A percentile compares a stretch with the other conserved stretches of the same genome.
Evolutionary conservation across 2,329 filamentous ascomycete genomes (phyloP).

Genomic region (Atkinsonella hypoxylon): DNA sequence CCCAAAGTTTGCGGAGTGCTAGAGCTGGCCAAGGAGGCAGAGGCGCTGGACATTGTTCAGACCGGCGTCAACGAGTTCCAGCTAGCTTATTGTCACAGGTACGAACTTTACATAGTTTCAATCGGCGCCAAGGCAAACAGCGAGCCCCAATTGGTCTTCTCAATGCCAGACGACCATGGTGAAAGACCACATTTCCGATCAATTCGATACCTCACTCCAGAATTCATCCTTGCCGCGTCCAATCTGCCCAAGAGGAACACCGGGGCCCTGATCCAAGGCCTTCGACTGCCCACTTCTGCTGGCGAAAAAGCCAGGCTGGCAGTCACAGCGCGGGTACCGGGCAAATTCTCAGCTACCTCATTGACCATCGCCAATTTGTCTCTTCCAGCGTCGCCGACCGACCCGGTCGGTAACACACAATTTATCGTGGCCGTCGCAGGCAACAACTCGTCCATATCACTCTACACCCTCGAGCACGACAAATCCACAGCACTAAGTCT

Average conservation of each 20-base stretch:
- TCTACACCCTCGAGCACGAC: slow-evolving; percentile 66
- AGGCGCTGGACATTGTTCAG: slow-evolving; percentile 58
- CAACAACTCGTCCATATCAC: slow-evolving; percentile 64
- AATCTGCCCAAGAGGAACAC: slow-evolving; percentile 45
- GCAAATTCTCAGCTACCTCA: slow-evolving; percentile 59
- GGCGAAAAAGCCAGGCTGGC: slow-evolving; percentile 34
- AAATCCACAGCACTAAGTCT: slow-evolving; percentile 33
- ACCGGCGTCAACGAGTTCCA: slow-evolving; percentile 50
- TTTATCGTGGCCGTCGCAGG: slow-evolving; percentile 71
- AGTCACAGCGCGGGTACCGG: slow-evolving; percentile 46
- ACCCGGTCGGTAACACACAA: slow-evolving; percentile 53
- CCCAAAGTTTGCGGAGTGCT: slow-evolving; percentile 37
- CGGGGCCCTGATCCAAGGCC: slow-evolving; percentile 44
- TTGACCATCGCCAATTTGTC: slow-evolving; percentile 65
- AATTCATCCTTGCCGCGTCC: slow-evolving; percentile 44
- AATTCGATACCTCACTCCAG: slow-evolving; percentile 45
- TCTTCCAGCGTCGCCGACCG: slow-evolving; percentile 36
- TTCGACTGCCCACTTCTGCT: slow-evolving; percentile 35
- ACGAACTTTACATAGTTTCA: slow-evolving; percentile 58
- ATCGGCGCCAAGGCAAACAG: slow-evolving; percentile 36
- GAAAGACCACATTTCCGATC: slow-evolving; percentile 41
- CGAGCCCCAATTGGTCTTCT: slow-evolving; percentile 43
- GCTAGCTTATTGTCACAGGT: slow-evolving; percentile 67
- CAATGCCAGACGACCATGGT: slow-evolving; percentile 36
- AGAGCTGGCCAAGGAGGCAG: slow-evolving; percentile 43